Evolutionary conservation across 202 grass and related monocot genomes (phyloP), one percentile per base, ranked within the genome.

Genomic region (Saccharum hybrid): DNA sequence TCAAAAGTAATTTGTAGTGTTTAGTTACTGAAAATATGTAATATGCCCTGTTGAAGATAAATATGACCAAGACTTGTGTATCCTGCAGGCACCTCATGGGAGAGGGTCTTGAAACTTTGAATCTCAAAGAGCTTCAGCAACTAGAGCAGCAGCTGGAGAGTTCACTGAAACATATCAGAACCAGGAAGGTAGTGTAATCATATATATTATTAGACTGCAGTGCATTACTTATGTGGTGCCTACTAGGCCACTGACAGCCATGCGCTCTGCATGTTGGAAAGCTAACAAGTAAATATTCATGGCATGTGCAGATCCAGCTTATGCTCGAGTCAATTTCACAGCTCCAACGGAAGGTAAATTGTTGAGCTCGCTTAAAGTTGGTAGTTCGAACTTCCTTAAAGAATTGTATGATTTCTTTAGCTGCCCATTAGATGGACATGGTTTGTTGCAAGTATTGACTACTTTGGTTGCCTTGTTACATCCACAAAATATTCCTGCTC

Each of bases 1-100:
- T 78, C 96, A 99, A 94, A 99, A 86, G 96, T 99, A 89, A 82
- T 43, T 30, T 22, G 8, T 76, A 49, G 36, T 38, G 15, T 78
- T 76, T 87, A 66, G 31, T 63, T 43, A 57, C 18, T 74, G 45
- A 23, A 23, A 82, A 40, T 69, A 76, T 63, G 41, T 39, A 52
- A 6, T 82, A 31, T 45, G 57, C 38, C 74, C 3, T 74, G 13
- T 37, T 81, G 60, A 83, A 69, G 10, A 65, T 49, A 63, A 82
- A 82, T 39, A 56, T 76, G 60, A 64, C n/a, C 52, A 14, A 28
- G 19, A 83, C 56, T 30, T 65, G 0, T 77, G 63, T 74, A 8
- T 62, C 40, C 60, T 93, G 56, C 83, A 98, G 96, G 83, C 92
- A 95, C 56, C 90, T 98, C 38, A 90, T 93, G 96, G 96, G 96